Conservation (phyloP, 352 stramenopile species). For the Nothophytophthora sp. region DNA sequence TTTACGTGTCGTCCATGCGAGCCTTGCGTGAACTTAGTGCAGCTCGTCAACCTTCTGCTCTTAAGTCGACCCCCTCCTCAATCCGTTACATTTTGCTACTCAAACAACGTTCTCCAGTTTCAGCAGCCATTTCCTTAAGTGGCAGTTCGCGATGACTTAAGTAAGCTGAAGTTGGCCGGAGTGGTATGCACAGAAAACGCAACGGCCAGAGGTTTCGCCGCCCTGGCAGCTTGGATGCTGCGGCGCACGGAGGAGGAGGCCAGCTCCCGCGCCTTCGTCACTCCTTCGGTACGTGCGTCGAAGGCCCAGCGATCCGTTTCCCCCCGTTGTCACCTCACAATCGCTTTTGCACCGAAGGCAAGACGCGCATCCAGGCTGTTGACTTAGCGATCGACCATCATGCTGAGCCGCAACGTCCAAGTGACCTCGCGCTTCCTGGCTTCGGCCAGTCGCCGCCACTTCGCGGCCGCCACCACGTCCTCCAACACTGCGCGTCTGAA, state of each 20-base stretch:
- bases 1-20: too few species aligned
- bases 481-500: constrained; percentile 22
- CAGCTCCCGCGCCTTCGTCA: constrained; percentile 21
- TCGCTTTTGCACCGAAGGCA: constrained; percentile 11
- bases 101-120: constrained; percentile 1
- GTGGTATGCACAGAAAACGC: background rate
- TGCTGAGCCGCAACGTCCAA: constrained; percentile 32
- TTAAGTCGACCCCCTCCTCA: background rate
- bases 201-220: too few species aligned
- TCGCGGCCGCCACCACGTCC: constrained; percentile 34
- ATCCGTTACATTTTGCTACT: background rate
- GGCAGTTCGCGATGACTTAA: background rate
- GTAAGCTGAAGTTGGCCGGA: background rate
- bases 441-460: constrained; percentile 35
- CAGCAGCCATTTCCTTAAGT: background rate
- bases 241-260: constrained; percentile 17
- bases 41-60: background rate
- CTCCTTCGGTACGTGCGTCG: too few species aligned
- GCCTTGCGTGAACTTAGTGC: background rate
- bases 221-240: too few species aligned
- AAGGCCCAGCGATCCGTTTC: background rate
- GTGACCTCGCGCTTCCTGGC: constrained; percentile 23
- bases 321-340: constrained; percentile 1
- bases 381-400: constrained; percentile 5
- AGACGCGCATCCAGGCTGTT: constrained; percentile 1